Conservation (phyloP, 2,329 filamentous ascomycete species). For the Tolypocladium ophioglossoides region DNA sequence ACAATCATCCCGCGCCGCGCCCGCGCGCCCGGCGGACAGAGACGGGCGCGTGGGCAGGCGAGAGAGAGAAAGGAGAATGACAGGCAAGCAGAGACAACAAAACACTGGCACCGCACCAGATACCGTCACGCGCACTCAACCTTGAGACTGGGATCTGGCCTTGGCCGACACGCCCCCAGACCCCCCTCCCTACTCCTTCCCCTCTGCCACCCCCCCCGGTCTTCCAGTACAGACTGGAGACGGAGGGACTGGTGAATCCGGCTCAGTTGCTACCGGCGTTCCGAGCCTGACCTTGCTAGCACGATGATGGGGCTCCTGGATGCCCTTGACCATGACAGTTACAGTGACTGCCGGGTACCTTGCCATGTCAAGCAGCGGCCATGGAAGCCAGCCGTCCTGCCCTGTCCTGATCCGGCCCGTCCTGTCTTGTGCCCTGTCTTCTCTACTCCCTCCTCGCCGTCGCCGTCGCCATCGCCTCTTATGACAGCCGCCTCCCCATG, state of each 20-base stretch:
- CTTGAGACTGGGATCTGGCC: neutral
- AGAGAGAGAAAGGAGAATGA: neutral
- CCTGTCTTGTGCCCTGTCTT: neutral
- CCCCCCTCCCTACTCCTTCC: neutral
- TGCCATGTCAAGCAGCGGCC: neutral
- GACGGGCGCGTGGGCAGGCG: neutral
- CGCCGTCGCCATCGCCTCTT: neutral
- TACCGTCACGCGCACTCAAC: constrained; percentile 1
- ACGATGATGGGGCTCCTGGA: constrained; percentile 7
- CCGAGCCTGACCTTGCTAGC: constrained; percentile 9
- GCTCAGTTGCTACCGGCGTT: constrained; percentile 6
- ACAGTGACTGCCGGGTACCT: neutral
- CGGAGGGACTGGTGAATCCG: constrained; percentile 2
- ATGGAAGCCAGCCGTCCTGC: neutral
- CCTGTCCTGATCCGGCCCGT: neutral
- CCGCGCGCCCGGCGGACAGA: neutral
- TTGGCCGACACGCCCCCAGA: constrained; percentile 1
- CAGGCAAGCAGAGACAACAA: neutral
- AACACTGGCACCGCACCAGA: neutral
- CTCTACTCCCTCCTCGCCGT: neutral
- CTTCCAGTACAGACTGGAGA: neutral
- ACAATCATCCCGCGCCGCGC: neutral
- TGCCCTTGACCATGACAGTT: constrained; percentile 1
- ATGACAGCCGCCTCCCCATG: constrained; percentile 1
- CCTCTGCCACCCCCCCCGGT: neutral